These are phyloP conservation scores for Tolypocladium capitatum DNA, from an alignment of 2,329 filamentous ascomycete species.

Conservation along the genomic window DNA sequence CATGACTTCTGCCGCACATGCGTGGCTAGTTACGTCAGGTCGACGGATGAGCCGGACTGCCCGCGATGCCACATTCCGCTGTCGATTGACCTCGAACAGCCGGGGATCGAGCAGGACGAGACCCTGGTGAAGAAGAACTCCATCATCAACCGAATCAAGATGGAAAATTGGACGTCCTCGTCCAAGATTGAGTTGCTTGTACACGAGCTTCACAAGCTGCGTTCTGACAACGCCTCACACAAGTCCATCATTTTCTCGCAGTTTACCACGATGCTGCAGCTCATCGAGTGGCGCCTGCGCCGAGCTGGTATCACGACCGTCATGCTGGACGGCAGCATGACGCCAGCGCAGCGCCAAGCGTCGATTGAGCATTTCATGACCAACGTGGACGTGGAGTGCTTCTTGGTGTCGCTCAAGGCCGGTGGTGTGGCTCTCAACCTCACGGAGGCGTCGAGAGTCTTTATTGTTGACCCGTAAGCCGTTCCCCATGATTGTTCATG, in stretches of 20 bases:
- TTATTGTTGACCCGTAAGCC: conserved; percentile 88
- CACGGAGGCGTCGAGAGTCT: conserved; percentile 87
- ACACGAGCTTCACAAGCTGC: conserved; percentile 82
- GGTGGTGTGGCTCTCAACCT: conserved; percentile 91
- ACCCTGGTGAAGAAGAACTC: conserved; percentile 80
- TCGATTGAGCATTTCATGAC: conserved; percentile 96
- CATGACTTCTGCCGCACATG: conserved; percentile 52
- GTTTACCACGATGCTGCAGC: conserved; percentile 92
- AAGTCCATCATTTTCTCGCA: conserved; percentile 98
- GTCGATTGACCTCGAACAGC: conserved; percentile 85
- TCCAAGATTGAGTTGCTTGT: conserved; percentile 97
- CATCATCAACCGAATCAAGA: conserved; percentile 97
- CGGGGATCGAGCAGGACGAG: conserved; percentile 88
- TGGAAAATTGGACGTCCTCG: conserved; percentile 97
- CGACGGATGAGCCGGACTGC: conserved; percentile 67
- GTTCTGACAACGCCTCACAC: conserved; percentile 82
- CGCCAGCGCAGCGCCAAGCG: conserved; percentile 78
- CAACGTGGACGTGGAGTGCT: conserved; percentile 86
- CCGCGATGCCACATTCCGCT: conserved; percentile 85
- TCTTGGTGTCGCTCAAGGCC: conserved; percentile 89
- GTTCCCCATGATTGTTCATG: background rate
- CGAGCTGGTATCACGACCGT: conserved; percentile 96
- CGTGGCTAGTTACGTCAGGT: conserved; percentile 47
- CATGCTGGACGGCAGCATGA: conserved; percentile 97
- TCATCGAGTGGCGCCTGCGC: conserved; percentile 92